Conservation (phyloP, 1,284 basidiomycete species). For the Cutaneotrichosporon sp. region DNA sequence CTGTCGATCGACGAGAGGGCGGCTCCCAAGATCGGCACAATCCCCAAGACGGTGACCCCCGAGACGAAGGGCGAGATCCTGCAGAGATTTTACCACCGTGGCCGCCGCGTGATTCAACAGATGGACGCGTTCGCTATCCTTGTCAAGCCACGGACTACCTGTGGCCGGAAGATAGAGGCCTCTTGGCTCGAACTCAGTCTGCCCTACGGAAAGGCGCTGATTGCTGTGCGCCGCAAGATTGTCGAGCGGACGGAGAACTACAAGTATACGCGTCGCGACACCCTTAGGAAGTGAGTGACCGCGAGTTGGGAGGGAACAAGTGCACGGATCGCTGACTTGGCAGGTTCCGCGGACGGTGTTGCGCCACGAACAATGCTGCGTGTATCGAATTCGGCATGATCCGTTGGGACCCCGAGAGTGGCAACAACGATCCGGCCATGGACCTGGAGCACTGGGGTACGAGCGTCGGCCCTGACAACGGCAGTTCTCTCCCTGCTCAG, state of each 20-base stretch:
- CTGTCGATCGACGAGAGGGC: conserved; percentile 48
- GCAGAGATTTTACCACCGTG: conserved; percentile 44
- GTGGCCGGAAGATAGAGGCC: neutral
- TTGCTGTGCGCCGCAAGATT: conserved; percentile 50
- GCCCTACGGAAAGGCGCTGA: conserved; percentile 42
- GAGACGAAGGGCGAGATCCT: conserved; percentile 45
- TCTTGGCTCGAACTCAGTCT: conserved; percentile 43
- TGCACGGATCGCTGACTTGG: neutral
- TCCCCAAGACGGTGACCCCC: conserved; percentile 41
- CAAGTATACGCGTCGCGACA: conserved; percentile 53
- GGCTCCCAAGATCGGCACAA: conserved; percentile 50
- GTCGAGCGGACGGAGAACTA: conserved; percentile 54
- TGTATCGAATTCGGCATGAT: conserved; percentile 47
- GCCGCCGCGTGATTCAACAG: conserved; percentile 45
- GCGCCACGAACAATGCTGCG: conserved; percentile 43
- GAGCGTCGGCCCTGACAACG: neutral
- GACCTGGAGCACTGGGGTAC: conserved; percentile 34
- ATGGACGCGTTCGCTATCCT: conserved; percentile 48
- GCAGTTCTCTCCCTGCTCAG: neutral
- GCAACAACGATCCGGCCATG: conserved; percentile 42
- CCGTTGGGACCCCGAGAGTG: conserved; percentile 39
- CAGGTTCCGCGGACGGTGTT: neutral
- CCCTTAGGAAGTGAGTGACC: conserved; percentile 49
- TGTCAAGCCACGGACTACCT: conserved; percentile 34
- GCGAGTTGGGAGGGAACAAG: neutral